Evolutionary conservation across 1,139 yeast species (phyloP).

Genomic region (Scheffersomyces stambukii): DNA sequence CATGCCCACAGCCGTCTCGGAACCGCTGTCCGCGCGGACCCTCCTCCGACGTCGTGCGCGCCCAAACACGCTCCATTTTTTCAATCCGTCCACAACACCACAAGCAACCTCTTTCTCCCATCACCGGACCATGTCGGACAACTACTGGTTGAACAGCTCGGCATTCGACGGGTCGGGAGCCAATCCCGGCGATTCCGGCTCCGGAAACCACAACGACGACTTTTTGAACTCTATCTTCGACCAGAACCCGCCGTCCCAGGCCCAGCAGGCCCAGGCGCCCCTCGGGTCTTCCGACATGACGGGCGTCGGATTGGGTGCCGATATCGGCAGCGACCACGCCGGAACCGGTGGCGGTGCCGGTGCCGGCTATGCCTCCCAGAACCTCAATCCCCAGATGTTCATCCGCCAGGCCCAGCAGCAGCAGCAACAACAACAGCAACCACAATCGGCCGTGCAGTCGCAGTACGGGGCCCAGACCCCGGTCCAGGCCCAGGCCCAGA

Average conservation of each 20-base stretch:
- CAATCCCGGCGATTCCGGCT: no score
- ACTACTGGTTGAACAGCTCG: slow-evolving; percentile 42
- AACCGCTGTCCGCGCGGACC: no score
- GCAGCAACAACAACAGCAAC: slow-evolving; percentile 11
- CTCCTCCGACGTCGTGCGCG: no score
- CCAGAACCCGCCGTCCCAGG: slow-evolving; percentile 21
- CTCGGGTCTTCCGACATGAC: slow-evolving; percentile 2
- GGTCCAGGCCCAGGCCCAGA: slow-evolving; percentile 11
- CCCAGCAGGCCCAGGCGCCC: slow-evolving; percentile 4
- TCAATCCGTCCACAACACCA: no score
- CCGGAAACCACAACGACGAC: slow-evolving; percentile 24
- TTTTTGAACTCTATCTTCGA: slow-evolving; percentile 37
- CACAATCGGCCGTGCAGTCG: slow-evolving; percentile 12
- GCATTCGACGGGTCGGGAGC: slow-evolving; percentile 24
- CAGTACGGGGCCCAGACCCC: slow-evolving; percentile 12
- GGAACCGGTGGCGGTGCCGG: slow-evolving; percentile 5
- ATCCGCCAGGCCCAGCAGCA: slow-evolving; percentile 18
- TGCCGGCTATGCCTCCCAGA: slow-evolving; percentile 7
- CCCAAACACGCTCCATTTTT: no score
- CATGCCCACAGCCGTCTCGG: no score
- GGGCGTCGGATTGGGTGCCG: slow-evolving; percentile 9
- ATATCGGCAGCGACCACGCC: slow-evolving; percentile 7
- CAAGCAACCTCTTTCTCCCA: no score
- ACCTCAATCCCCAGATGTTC: slow-evolving; percentile 25
- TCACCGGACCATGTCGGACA: slow-evolving; percentile 39